Evolutionary conservation across 2,329 filamentous ascomycete species (phyloP), one percentile per base, ranked within the genome.

Genomic region (Epichloe aotearoae): DNA sequence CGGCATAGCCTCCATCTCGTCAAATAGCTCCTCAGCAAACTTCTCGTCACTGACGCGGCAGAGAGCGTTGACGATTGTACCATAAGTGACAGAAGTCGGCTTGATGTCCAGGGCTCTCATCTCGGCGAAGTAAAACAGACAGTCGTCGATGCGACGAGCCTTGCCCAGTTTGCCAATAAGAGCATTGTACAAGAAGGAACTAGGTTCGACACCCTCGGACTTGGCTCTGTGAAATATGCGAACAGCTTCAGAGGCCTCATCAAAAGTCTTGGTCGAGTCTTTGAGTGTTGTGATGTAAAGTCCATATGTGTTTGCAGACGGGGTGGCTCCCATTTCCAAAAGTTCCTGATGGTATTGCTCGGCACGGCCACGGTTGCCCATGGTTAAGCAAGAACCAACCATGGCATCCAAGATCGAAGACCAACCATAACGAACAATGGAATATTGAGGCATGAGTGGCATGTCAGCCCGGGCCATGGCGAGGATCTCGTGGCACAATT

Each of bases 251-350:
- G 89, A 89, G 11, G 93, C 93, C 67, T 98, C 93, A 62, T 98
- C 93, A 57, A 96, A 97, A 0, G 90, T 97, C 79, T 95, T 95
- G 57, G 88, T 88, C 1, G 88, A 95, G 64, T 95, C 91, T 73
- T 97, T 96, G 54, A 98, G 75, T 2, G 91, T 97, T n/a, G 94
- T 97, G 69, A 98, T 98, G 76, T 97, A 98, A 17, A 98, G 79
- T 53, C 93, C 93, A 59, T 94, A 98, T 0, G 93, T 98, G 73
- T 98, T 98, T 42, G 93, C 93, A 2, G 91, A 95, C 15, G 93
- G 93, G 10, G 90, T 84, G 53, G 86, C 83, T 46, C 91, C 91
- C 74, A 97, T 93, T 54, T 88, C 83, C 46, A 95, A 75, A 58
- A 98, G 76, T 66, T 98, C 88, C 66, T 93, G 84, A 64, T 97